These are phyloP conservation scores for Buxus sempervirens DNA, from an alignment of 164 flowering plant genomes.

Conservation along the genomic window DNA sequence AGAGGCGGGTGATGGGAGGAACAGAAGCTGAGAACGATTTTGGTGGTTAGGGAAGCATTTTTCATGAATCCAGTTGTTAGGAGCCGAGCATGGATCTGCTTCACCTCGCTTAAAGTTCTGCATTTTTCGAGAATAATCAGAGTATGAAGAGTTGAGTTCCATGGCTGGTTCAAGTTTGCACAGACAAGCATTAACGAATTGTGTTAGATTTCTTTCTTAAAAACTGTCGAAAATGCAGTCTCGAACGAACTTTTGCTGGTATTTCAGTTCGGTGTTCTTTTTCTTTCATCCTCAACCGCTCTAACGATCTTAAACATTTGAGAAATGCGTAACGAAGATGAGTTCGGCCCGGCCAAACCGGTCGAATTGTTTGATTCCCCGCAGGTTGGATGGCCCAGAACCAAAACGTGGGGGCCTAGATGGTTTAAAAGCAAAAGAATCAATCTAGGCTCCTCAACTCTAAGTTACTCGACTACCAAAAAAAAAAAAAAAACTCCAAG, in stretches of 20 bases:
- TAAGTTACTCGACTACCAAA: too few species aligned
- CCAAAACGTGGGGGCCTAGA: too few species aligned
- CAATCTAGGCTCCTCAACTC: too few species aligned
- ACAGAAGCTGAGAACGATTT: conserved; percentile 38
- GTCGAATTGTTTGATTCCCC: too few species aligned
- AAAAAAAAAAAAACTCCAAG: too few species aligned
- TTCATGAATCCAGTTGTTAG: conserved; percentile 52
- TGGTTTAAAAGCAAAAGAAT: too few species aligned
- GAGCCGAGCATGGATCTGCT: conserved; percentile 58
- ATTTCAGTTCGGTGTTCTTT: not conserved
- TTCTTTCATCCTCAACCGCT: not conserved
- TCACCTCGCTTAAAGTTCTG: conserved; percentile 41
- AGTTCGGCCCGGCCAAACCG: not conserved
- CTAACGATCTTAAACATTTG: not conserved
- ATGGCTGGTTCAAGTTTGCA: conserved; percentile 40
- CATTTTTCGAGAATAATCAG: conserved; percentile 38
- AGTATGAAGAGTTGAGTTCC: conserved; percentile 42
- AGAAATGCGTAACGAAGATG: too few species aligned
- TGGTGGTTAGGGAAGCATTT: conserved; percentile 39
- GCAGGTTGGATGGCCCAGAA: too few species aligned
- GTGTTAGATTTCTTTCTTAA: not conserved
- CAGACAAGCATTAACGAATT: conserved; percentile 26
- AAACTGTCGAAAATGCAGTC: not conserved
- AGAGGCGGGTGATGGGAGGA: conserved; percentile 44
- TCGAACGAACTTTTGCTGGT: not conserved